Conservation (phyloP, 495 filamentous ascomycete genomes). For the Physcia stellaris region DNA sequence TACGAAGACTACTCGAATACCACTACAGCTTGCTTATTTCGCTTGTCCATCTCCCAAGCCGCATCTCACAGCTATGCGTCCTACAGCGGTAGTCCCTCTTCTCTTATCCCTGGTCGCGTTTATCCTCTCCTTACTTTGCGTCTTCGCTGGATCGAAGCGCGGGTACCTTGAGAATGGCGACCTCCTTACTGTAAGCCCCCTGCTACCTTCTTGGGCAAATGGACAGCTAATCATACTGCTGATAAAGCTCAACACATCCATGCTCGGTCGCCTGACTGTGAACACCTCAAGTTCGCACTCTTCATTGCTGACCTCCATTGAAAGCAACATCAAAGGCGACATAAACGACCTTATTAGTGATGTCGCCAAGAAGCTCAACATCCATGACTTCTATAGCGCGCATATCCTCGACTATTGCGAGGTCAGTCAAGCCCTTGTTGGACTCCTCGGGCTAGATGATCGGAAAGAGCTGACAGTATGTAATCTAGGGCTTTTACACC, state of each 20-base stretch:
- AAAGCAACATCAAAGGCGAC: conserved; percentile 13
- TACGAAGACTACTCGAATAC: too few relatives aligned
- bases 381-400: conserved; percentile 61
- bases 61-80: conserved; percentile 23
- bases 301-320: conserved; percentile 14
- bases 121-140: conserved; percentile 51
- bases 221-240: conserved; percentile 3
- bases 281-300: conserved; percentile 13
- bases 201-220: too few relatives aligned
- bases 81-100: conserved; percentile 16
- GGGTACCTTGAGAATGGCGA: conserved; percentile 49
- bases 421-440: background rate
- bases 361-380: conserved; percentile 35
- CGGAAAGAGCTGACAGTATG: background rate
- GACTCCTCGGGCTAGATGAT: background rate
- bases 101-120: conserved; percentile 44
- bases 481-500: conserved; percentile 37
- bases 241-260: conserved; percentile 48
- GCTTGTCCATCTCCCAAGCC: too few relatives aligned
- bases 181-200: conserved; percentile 46
- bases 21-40: too few relatives aligned
- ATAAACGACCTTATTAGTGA: conserved; percentile 28
- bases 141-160: conserved; percentile 54
- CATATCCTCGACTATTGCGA: conserved; percentile 60
- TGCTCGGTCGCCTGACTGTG: conserved; percentile 39